Base-by-base conservation (phyloP, 2,329 filamentous ascomycete genomes). In the Epichloe sibirici region DNA sequence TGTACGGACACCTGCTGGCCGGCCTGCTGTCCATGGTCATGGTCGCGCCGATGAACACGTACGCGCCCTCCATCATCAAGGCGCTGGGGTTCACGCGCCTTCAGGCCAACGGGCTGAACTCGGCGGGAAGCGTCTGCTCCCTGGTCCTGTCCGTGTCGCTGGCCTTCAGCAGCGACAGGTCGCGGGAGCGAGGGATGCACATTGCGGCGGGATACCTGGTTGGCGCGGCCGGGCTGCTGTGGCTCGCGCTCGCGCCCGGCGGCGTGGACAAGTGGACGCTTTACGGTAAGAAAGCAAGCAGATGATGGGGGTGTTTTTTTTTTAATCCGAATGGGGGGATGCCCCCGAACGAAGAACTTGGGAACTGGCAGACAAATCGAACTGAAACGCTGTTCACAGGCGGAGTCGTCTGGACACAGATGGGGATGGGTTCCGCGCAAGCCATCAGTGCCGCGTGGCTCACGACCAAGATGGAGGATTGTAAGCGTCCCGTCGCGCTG, bases 361-460 rank as follows among this genome's bases (percentile, higher is more conserved):
- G 28, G 6, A 28, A 8, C 28, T 31, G 28, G 8, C 28, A 15
- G 53, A 12, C 4, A 40, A 12, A 17, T 21, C 17, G 17, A 49
- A 21, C 44, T 45, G 21, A 45, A 13, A 1, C 5, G 17, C 2
- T 5, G 7, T 5, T 23, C 28, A 11, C 49, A 62, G 61, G 62
- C 0, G 62, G 62, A 3, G 61, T 65, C 0, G 59, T 65, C 0
- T 64, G 62, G 62, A 64, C 61, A 0, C 63, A 65, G 8, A 64
- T 64, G 63, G 61, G 63, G 5, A 65, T 65, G 62, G 63, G 62
- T 8, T 63, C 53, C 9, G 63, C 56, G 0, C 63, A 65, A 28
- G 63, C 63, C 15, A 65, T 65, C 48, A 64, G 57, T 11, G 63
- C 62, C 8, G 63, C 63, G 3, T 65, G 63, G 63, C 59, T 65